These are phyloP conservation scores for Phlegmacium glaucopus DNA, from an alignment of 768 basidiomycete species.

Conservation along the genomic window DNA sequence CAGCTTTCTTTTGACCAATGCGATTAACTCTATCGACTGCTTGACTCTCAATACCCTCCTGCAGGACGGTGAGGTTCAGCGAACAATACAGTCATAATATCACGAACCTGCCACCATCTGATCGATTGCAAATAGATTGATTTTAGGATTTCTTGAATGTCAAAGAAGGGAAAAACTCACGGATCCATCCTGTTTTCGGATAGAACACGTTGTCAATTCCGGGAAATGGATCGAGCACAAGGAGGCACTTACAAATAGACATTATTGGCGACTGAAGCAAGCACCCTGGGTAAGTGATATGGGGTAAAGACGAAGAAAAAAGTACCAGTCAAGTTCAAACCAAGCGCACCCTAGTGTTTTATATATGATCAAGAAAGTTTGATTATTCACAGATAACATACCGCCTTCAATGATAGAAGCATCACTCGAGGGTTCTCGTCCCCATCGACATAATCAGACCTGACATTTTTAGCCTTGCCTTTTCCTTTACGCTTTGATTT, in stretches of 20 bases:
- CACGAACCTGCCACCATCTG: constrained; percentile 75
- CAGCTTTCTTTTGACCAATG: constrained; percentile 80
- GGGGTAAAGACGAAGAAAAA: neutral
- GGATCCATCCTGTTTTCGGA: constrained; percentile 66
- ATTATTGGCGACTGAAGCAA: constrained; percentile 66
- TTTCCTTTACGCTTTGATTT: constrained; percentile 34
- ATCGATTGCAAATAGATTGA: constrained; percentile 1
- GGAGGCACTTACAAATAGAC: constrained; percentile 64
- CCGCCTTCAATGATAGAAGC: constrained; percentile 82
- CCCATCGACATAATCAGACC: constrained; percentile 13
- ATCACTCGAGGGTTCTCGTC: constrained; percentile 69
- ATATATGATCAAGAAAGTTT: too few species aligned
- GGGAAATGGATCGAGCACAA: neutral
- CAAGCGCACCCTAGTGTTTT: constrained; percentile 62
- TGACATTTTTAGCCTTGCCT: constrained; percentile 23
- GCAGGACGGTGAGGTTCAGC: constrained; percentile 6
- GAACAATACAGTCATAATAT: neutral
- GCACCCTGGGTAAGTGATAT: neutral
- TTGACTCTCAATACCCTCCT: constrained; percentile 84
- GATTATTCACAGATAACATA: constrained; percentile 18
- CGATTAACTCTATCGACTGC: constrained; percentile 81
- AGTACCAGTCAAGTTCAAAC: constrained; percentile 72
- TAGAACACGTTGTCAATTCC: constrained; percentile 6
- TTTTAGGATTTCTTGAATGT: constrained; percentile 2
- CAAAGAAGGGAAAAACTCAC: constrained; percentile 39